Percentiles rank a stretch among this genome's conserved stretches.
Conservation (phyloP, 2,329 filamentous ascomycete species). For the Clonostachys solani region DNA sequence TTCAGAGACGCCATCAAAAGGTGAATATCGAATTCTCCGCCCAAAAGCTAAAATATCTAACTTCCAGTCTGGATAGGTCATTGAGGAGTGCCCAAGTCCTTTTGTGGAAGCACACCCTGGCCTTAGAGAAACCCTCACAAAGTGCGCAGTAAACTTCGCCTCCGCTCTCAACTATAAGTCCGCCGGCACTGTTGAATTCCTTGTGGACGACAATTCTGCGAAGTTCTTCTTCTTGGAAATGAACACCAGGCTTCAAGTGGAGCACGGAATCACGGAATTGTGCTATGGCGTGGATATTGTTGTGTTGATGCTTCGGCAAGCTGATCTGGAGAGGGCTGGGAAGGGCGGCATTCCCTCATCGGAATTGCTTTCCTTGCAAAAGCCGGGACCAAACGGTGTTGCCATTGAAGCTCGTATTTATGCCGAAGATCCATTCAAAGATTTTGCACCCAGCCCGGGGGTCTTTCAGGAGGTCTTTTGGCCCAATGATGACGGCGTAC, state of each 20-base stretch:
- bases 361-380: conserved; percentile 1
- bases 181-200: conserved; percentile 5
- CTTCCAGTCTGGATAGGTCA: too few species aligned
- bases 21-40: too few species aligned
- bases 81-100: too few species aligned
- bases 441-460: conserved; percentile 56
- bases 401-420: conserved; percentile 30
- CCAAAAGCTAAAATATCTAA: too few species aligned
- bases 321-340: conserved; percentile 11
- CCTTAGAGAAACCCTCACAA: conserved; percentile 10
- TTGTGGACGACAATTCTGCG: conserved; percentile 6
- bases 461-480: conserved; percentile 53
- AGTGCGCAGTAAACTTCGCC: conserved; percentile 2
- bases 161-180: conserved; percentile 4
- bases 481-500: conserved; percentile 39
- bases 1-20: too few species aligned
- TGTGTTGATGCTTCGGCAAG: conserved; percentile 21
- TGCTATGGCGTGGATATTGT: too few species aligned
- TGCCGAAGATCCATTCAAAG: conserved; percentile 45
- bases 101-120: neutral
- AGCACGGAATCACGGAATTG: too few species aligned
- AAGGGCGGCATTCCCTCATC: conserved; percentile 1
- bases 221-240: too few species aligned
- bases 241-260: too few species aligned
- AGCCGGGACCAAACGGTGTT: conserved; percentile 12